Percentiles rank a stretch among this genome's conserved stretches.
Conservation (phyloP, 352 stramenopile genomes). For the Phytophthora sansomeana region DNA sequence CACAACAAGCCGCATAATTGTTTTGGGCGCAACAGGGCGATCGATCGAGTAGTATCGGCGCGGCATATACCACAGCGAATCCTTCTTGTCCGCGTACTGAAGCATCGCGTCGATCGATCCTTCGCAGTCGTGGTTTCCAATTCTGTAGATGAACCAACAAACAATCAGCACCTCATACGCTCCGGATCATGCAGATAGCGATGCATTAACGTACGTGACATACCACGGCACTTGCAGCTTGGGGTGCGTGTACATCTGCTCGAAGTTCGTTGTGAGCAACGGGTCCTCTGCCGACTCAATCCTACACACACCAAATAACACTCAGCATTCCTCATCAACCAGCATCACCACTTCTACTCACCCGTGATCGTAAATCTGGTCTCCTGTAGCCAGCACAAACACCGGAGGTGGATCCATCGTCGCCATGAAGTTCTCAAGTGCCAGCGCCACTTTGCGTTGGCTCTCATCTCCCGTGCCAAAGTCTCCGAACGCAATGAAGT, state of each 20-base stretch:
- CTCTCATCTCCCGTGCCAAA: conserved; percentile 75
- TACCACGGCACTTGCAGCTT: conserved; percentile 84
- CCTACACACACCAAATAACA: conserved; percentile 32
- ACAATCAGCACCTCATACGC: neutral
- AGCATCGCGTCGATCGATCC: conserved; percentile 85
- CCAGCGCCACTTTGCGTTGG: conserved; percentile 69
- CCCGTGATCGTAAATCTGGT: conserved; percentile 90
- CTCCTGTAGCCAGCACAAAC: conserved; percentile 85
- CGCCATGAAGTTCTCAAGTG: conserved; percentile 64
- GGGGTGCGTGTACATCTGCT: conserved; percentile 83
- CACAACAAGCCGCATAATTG: conserved; percentile 81
- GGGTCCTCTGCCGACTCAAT: conserved; percentile 67
- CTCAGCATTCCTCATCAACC: neutral
- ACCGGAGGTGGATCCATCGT: conserved; percentile 65
- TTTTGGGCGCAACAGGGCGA: conserved; percentile 78
- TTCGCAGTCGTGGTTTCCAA: conserved; percentile 91
- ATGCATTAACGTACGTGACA: conserved; percentile 66
- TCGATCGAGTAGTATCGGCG: conserved; percentile 84
- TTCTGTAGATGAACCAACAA: conserved; percentile 39
- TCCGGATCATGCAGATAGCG: neutral
- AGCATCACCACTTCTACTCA: conserved; percentile 26
- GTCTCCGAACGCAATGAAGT: conserved; percentile 86
- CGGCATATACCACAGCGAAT: conserved; percentile 84
- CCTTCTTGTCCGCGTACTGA: conserved; percentile 70
- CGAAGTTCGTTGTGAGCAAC: conserved; percentile 73